Evolutionary conservation across 768 basidiomycete genomes (phyloP).

Genomic region (Lactarius sanguifluus): DNA sequence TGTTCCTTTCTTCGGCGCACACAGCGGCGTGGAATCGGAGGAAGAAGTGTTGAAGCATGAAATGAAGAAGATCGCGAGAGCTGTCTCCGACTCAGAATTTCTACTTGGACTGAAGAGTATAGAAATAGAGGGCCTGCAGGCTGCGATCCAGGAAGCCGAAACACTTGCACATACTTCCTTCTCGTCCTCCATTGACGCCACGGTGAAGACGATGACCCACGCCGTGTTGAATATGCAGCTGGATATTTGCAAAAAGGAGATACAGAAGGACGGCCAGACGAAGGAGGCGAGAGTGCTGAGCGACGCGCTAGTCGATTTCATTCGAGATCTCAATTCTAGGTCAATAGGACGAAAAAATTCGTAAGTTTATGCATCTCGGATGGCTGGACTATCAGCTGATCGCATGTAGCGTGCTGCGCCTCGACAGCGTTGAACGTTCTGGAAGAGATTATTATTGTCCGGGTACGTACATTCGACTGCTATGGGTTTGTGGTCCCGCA

Average conservation of each 20-base stretch:
- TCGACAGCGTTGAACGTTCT: constrained; percentile 2
- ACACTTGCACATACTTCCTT: constrained; percentile 8
- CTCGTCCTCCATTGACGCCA: neutral
- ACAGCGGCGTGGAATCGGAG: neutral
- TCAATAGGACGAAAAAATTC: neutral
- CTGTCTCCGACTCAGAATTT: constrained; percentile 14
- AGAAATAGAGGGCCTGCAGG: neutral
- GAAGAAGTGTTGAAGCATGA: neutral
- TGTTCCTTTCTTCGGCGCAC: neutral
- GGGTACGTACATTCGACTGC: neutral
- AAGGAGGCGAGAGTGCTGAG: neutral
- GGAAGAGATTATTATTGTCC: neutral
- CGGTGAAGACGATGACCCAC: neutral
- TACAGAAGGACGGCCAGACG: constrained; percentile 1
- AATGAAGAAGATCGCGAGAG: neutral
- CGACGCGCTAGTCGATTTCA: neutral
- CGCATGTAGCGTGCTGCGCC: neutral
- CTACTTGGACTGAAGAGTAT: constrained; percentile 7
- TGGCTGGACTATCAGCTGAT: neutral
- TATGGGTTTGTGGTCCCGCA: neutral
- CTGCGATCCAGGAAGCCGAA: neutral
- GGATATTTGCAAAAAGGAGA: neutral
- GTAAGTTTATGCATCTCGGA: neutral
- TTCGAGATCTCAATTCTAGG: constrained; percentile 5
- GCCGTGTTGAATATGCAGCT: constrained; percentile 15